Percentiles rank a stretch among this genome's conserved stretches.
Conservation (phyloP, 768 basidiomycete genomes). For the Boletus huronensis region DNA sequence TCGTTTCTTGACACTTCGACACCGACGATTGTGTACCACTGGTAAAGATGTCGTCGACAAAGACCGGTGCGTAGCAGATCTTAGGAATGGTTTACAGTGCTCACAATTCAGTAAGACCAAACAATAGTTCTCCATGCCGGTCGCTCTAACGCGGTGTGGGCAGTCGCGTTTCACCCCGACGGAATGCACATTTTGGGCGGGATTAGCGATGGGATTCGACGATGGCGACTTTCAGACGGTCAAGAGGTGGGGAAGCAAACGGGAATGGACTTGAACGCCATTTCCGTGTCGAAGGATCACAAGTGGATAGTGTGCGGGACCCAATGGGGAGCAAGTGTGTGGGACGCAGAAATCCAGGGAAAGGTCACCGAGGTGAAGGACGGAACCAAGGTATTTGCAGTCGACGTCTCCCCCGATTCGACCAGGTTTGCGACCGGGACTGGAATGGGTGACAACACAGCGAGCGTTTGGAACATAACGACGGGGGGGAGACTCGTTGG, state of each 20-base stretch:
- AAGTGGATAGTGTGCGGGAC: not conserved
- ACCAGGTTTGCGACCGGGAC: not conserved
- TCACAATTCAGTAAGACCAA: not conserved
- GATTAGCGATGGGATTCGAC: not conserved
- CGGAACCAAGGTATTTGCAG: rapidly evolving
- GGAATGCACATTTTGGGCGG: not conserved
- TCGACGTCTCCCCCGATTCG: not conserved
- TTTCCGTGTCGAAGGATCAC: not conserved
- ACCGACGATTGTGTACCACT: not conserved
- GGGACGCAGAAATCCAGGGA: not conserved
- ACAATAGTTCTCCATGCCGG: not conserved
- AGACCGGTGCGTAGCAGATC: not conserved
- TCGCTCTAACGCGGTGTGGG: not conserved
- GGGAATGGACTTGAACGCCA: not conserved
- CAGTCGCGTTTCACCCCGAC: not conserved
- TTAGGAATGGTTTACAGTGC: not conserved
- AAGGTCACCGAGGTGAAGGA: not conserved
- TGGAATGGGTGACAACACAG: not conserved
- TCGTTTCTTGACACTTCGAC: too few relatives aligned
- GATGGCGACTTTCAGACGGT: not conserved
- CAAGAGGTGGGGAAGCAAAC: not conserved
- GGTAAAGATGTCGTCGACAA: not conserved
- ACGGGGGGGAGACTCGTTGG: not conserved
- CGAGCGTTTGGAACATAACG: not conserved
- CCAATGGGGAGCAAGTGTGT: rapidly evolving